These are phyloP conservation scores for Dictyostelium purpureum DNA, from an alignment of 78 protist species.

Conservation along the genomic window DNA sequence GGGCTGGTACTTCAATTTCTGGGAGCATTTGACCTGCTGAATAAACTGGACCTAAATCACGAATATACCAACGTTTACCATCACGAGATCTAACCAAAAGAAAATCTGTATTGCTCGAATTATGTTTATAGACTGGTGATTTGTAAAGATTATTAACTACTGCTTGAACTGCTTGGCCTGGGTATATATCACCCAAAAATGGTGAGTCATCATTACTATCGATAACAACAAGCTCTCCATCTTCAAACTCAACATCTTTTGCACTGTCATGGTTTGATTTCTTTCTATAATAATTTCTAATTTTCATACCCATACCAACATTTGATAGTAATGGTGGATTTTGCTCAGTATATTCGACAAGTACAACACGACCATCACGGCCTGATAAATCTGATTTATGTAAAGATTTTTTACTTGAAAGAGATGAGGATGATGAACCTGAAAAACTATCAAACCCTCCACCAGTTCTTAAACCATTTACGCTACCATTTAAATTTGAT, in stretches of 20 bases:
- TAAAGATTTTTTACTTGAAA: background rate
- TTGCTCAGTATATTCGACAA: constrained; percentile 84
- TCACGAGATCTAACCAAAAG: constrained; percentile 72
- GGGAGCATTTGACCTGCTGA: constrained; percentile 79
- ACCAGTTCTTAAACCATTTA: background rate
- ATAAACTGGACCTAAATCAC: constrained; percentile 70
- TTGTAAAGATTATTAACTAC: constrained; percentile 79
- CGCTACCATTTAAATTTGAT: background rate
- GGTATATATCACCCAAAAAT: constrained; percentile 77
- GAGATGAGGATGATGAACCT: background rate
- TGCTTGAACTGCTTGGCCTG: constrained; percentile 64
- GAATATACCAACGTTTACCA: constrained; percentile 73
- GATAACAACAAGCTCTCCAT: constrained; percentile 70
- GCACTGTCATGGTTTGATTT: constrained; percentile 8
- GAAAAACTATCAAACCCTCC: background rate
- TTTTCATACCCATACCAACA: constrained; percentile 83
- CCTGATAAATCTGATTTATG: constrained; percentile 82
- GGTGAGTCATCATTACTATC: constrained; percentile 79
- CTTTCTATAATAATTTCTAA: constrained; percentile 69
- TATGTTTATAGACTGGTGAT: constrained; percentile 79
- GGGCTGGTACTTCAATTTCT: constrained; percentile 76
- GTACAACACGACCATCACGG: constrained; percentile 79
- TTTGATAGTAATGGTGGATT: constrained; percentile 70
- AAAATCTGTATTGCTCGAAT: constrained; percentile 73
- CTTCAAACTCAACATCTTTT: constrained; percentile 32